Base-by-base conservation (phyloP, 2,329 filamentous ascomycete genomes). In the Calonectria pseudoreteaudii region DNA sequence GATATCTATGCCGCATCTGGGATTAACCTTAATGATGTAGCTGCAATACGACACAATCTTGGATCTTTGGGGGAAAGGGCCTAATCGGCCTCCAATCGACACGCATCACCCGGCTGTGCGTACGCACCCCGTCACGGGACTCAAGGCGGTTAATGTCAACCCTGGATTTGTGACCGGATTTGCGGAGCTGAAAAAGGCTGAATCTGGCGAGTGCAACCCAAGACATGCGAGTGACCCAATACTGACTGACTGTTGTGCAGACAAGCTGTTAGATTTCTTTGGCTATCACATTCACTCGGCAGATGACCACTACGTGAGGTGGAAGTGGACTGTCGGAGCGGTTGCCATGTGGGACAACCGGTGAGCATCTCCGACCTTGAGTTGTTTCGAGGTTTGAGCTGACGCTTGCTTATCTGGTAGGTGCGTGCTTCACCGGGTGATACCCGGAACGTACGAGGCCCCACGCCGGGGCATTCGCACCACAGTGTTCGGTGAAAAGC, bases 301-400 rank as follows among this genome's bases (percentile, higher is more conserved):
- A 1, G 87, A 89, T 64, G 88, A 89, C 74, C 87, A 88, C 75
- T 84, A 83, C 30, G 87, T 89, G 8, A 81, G 88, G 3, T 89
- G 87, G 84, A 89, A 88, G 73, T 90, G 88, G 87, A 79, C 83
- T 0, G 85, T 86, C 9, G 87, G 87, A 0, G 86, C 85, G 36
- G 85, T 89, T 7, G 87, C 88, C 1, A 86, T 89, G 80, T 89
- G 88, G 87, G 88, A 90, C 69, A 89, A 89, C 74, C 58, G 77
- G 69, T 74, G 56, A 28, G 68, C 16, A 36, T 23, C 2, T 38
- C 30, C 36, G 23, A 41, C 16, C 23, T 38, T 41, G 16, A 9
- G 10, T 23, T 11, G 44, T 11, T 28, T 28, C 14, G 23, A 60
- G n/a, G 28, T 23, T 23, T 20, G 30, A 9, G 11, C 14, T 36